Evolutionary conservation across 805 yeast species (phyloP), one percentile per base, ranked within the genome.

Genomic region (Saccharomycopsis malanga): DNA sequence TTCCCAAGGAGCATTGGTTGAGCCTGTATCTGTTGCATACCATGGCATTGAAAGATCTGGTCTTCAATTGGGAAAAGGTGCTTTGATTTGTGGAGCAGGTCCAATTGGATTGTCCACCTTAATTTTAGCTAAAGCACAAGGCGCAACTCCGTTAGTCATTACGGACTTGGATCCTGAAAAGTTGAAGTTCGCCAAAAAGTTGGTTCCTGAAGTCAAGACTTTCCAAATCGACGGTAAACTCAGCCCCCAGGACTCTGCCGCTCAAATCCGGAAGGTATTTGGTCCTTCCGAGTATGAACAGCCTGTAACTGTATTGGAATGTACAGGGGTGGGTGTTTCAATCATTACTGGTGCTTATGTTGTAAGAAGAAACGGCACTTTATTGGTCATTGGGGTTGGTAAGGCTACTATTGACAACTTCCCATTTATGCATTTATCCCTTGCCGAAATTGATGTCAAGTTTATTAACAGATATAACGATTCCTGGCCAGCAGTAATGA

Each of bases 401-500:
- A 64, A 64, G 55, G 71, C 68, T 47, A 63, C 61, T 45, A 58
- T 68, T 44, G 68, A 73, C 59, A 66, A 63, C 42, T 66, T 76
- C 58, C 80, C 80, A 51, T 74, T 75, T 65, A 74, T 74, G 78
- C 75, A 72, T 50, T 59, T 72, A 38, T 70, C 76, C 14, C 67
- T 72, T 42, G 75, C 73, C 54, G 81, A 76, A 55, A 69, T 73
- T 55, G 73, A 71, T 44, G 64, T 75, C 54, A 71, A 66, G 58
- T 73, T 71, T 52, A 71, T 73, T 58, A 74, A 73, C 65, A 66
- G 81, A 54, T 76, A 76, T 60, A 70, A 72, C 48, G 75, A 72
- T 55, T 68, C 78, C 18, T 76, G 79, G 79, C 80, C 80, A 17
- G 66, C 74, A n/a, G 75, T 70, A 10, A 74, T 76, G 52, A 68